phyloP scores from a whole-genome alignment of 768 basidiomycete genomes.

The Exidia glandulosa region DNA sequence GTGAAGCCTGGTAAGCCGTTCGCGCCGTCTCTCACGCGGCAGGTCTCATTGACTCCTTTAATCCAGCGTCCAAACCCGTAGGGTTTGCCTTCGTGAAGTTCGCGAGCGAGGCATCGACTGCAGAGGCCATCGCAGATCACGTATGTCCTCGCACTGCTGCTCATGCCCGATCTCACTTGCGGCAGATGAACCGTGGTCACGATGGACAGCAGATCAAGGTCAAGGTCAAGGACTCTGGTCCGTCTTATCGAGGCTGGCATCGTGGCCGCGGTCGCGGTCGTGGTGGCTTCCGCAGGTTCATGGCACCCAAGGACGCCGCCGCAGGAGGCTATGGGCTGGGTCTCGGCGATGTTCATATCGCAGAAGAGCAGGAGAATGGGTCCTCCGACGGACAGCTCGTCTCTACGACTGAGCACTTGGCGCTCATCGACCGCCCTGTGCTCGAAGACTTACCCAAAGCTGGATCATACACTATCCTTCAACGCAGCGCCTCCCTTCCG shows the following conservation, averaged over 20 bases:
- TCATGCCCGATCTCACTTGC: constrained; percentile 2
- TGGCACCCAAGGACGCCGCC: background rate
- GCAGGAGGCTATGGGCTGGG: background rate
- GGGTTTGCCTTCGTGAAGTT: constrained; percentile 76
- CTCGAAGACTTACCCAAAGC: background rate
- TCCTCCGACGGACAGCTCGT: background rate
- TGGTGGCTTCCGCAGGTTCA: constrained; percentile 19
- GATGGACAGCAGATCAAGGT: constrained; percentile 66
- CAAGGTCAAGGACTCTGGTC: constrained; percentile 59
- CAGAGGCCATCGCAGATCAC: constrained; percentile 55
- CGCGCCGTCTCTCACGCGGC: constrained; percentile 1
- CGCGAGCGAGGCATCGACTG: constrained; percentile 48
- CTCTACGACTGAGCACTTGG: too few relatives aligned
- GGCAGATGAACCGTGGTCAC: constrained; percentile 56
- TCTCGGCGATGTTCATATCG: background rate
- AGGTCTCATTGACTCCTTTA: background rate
- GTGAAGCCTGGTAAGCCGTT: constrained; percentile 46
- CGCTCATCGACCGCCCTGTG: background rate
- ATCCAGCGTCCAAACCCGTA: constrained; percentile 48
- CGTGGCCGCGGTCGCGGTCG: constrained; percentile 26
- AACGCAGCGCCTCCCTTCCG: background rate
- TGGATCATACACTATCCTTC: background rate
- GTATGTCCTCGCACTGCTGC: constrained; percentile 22
- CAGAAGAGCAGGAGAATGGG: background rate
- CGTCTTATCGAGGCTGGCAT: constrained; percentile 40